These are phyloP conservation scores for Geotrichum reessii DNA, from an alignment of 1,139 yeast species.

Conservation along the genomic window DNA sequence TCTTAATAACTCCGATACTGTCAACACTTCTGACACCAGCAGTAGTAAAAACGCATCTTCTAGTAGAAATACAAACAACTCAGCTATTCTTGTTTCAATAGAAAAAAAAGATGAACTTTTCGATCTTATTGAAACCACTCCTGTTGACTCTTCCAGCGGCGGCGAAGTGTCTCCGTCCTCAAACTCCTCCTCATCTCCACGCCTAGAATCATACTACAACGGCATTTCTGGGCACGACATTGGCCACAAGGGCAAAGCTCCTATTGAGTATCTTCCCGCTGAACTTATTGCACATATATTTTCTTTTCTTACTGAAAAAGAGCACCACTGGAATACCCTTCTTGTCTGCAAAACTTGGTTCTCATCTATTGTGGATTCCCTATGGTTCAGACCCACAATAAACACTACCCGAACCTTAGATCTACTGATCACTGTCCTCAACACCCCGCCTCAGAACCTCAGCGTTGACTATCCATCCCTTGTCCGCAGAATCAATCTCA, in stretches of 20 bases:
- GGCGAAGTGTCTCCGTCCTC: not conserved
- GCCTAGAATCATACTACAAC: not conserved
- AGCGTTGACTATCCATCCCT: constrained; percentile 43
- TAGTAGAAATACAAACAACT: not conserved
- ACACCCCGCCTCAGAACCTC: constrained; percentile 48
- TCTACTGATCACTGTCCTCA: constrained; percentile 31
- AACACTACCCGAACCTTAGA: constrained; percentile 15
- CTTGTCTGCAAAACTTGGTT: constrained; percentile 83
- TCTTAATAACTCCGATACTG: not conserved
- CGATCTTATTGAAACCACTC: not conserved
- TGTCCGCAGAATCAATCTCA: constrained; percentile 57
- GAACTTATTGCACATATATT: constrained; percentile 72
- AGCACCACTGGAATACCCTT: constrained; percentile 61
- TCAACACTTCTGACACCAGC: not conserved
- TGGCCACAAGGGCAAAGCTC: constrained; percentile 8
- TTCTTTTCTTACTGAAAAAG: constrained; percentile 54
- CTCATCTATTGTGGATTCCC: constrained; percentile 65
- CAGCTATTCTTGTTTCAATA: not conserved
- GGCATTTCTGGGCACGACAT: not conserved
- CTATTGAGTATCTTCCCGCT: constrained; percentile 53
- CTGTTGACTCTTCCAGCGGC: not conserved
- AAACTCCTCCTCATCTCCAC: not conserved
- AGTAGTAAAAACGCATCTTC: not conserved
- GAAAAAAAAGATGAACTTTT: not conserved
- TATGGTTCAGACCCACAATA: constrained; percentile 84